These are phyloP conservation scores for Daldinia sp. DNA, from an alignment of 2,329 filamentous ascomycete genomes.

Conservation along the genomic window DNA sequence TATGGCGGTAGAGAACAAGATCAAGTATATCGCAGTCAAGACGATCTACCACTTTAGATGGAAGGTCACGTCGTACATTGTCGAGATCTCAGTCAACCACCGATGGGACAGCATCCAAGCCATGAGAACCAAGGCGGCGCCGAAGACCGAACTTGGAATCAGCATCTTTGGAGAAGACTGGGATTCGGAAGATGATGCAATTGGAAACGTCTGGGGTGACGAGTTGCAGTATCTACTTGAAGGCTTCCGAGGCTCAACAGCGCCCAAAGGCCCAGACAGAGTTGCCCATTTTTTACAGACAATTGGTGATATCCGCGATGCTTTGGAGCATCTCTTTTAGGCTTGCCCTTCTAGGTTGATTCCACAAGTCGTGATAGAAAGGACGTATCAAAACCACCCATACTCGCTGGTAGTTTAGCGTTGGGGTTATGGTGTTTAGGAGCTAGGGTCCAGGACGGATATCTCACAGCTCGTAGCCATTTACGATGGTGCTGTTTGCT, in stretches of 20 bases:
- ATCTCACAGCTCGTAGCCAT: constrained; percentile 13
- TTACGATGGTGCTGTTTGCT: constrained; percentile 36
- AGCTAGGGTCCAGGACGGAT: constrained; percentile 21
- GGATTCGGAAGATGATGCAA: constrained; percentile 44
- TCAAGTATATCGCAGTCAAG: constrained; percentile 52
- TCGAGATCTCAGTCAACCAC: constrained; percentile 54
- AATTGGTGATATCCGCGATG: constrained; percentile 43
- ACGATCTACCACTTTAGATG: constrained; percentile 52
- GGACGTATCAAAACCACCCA: background rate
- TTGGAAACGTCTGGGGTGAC: constrained; percentile 47
- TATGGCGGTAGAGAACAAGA: constrained; percentile 27
- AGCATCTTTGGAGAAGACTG: constrained; percentile 51
- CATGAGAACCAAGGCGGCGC: constrained; percentile 34
- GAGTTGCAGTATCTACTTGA: constrained; percentile 46
- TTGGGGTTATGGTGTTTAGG: background rate
- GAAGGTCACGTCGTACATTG: constrained; percentile 49
- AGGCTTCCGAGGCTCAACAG: background rate
- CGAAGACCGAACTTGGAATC: constrained; percentile 47
- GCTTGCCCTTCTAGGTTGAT: background rate
- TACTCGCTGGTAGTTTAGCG: constrained; percentile 8
- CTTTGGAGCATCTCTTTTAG: constrained; percentile 34
- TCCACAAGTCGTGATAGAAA: constrained; percentile 2
- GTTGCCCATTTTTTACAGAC: constrained; percentile 38
- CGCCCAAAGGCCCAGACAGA: constrained; percentile 51
- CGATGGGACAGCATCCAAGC: constrained; percentile 48